Evolutionary conservation across 2,329 filamentous ascomycete genomes (phyloP).

Genomic region (Talaromyces sp.): DNA sequence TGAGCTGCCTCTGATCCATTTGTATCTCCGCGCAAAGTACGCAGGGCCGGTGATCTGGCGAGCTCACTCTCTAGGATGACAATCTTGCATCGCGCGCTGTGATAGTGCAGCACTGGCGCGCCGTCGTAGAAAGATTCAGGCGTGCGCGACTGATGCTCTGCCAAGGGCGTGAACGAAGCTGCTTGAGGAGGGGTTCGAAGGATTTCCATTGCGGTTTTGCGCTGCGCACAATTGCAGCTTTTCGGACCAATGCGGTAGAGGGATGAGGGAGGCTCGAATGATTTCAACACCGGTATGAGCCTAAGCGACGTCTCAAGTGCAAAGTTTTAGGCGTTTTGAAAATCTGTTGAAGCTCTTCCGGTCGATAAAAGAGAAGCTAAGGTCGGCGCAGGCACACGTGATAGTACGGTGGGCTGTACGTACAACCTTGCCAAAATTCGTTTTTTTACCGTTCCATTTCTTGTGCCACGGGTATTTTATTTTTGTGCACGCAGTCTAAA

Average conservation of each 20-base stretch:
- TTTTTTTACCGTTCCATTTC: no score
- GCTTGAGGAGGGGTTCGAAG: conserved; percentile 33
- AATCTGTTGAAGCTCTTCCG: neutral
- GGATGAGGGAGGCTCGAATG: neutral
- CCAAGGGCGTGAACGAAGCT: conserved; percentile 38
- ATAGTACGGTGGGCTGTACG: neutral
- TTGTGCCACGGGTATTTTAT: no score
- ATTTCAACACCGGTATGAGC: neutral
- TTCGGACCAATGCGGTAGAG: neutral
- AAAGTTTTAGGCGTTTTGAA: neutral
- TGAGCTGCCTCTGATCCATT: conserved; percentile 12
- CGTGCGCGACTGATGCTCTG: conserved; percentile 44
- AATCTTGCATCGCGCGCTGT: conserved; percentile 41
- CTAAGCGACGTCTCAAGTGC: neutral
- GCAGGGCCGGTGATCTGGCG: conserved; percentile 27
- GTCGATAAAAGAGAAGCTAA: no score
- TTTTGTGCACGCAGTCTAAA: no score
- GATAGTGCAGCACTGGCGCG: conserved; percentile 43
- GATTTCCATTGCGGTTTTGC: conserved; percentile 33
- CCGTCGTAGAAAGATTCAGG: conserved; percentile 44
- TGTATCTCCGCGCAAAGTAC: conserved; percentile 21
- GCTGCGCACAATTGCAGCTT: neutral
- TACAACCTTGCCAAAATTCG: no score
- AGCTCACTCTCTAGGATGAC: conserved; percentile 39
- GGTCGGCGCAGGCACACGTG: conserved; percentile 1